Percentiles rank a stretch among this genome's conserved stretches.
phyloP scores from a whole-genome alignment of 768 basidiomycete species.

The Albatrellus ellisii region DNA sequence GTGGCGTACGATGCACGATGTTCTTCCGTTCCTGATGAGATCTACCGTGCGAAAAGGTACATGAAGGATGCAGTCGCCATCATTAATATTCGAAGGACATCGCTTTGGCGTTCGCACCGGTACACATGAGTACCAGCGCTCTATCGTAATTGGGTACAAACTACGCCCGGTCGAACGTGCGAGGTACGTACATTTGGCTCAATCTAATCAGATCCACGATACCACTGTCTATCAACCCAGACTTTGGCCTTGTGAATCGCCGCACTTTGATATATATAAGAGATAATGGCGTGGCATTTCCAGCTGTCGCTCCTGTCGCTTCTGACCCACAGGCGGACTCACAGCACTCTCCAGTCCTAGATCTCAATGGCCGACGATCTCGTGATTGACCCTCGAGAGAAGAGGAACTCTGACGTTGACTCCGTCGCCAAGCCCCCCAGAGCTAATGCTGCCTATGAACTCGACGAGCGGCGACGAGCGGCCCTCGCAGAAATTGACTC shows the following conservation, averaged over 20 bases:
- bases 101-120: too few species aligned
- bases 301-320: background rate
- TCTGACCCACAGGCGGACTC: background rate
- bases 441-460: conserved; percentile 12
- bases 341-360: background rate
- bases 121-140: too few species aligned
- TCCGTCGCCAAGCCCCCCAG: background rate
- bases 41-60: too few species aligned
- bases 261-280: too few species aligned
- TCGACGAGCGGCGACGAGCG: conserved; percentile 63
- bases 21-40: too few species aligned
- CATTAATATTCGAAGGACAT: too few species aligned
- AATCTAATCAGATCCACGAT: background rate
- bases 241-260: too few species aligned
- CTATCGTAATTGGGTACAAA: background rate
- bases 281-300: background rate
- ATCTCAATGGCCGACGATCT: conserved; percentile 3
- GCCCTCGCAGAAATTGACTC: conserved; percentile 83
- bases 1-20: too few species aligned
- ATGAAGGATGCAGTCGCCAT: too few species aligned
- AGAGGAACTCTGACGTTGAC: conserved; percentile 2
- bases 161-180: conserved; percentile 7
- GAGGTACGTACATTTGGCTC: background rate
- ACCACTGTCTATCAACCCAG: too few species aligned
- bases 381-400: conserved; percentile 1